Conservation (phyloP, 1,139 yeast species). For the Protomyces gravidus region DNA sequence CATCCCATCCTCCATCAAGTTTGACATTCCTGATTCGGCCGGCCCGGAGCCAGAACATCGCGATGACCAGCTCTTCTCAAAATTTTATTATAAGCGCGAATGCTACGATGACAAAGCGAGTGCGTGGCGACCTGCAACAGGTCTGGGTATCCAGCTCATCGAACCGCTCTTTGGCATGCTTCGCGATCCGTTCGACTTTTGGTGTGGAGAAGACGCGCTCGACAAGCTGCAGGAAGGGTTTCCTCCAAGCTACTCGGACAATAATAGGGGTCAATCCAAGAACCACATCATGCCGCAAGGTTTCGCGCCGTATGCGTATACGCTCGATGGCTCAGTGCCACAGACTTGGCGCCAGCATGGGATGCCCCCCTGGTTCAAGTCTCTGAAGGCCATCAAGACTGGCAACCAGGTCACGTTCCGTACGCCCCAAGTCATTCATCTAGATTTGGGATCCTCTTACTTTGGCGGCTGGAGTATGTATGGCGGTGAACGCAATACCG, state of each 20-base stretch:
- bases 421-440: slow-evolving; percentile 4
- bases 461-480: slow-evolving; percentile 14
- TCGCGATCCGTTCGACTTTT: slow-evolving; percentile 17
- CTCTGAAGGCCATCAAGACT: slow-evolving; percentile 1
- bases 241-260: neutral
- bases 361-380: slow-evolving; percentile 16
- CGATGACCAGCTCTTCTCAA: slow-evolving; percentile 13
- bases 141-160: slow-evolving; percentile 19
- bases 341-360: slow-evolving; percentile 15
- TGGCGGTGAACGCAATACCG: neutral
- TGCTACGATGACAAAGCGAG: neutral
- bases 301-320: slow-evolving; percentile 15
- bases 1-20: neutral
- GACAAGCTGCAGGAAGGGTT: neutral
- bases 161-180: slow-evolving; percentile 27
- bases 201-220: slow-evolving; percentile 3
- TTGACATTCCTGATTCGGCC: slow-evolving; percentile 1
- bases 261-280: slow-evolving; percentile 11
- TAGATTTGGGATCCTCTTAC: slow-evolving; percentile 26
- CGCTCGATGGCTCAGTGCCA: neutral
- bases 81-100: slow-evolving; percentile 13
- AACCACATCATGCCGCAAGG: slow-evolving; percentile 19
- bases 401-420: slow-evolving; percentile 4
- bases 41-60: neutral
- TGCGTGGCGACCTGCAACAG: slow-evolving; percentile 3